A percentile compares a stretch with the other conserved stretches of the same genome.
These are phyloP conservation scores for Neurospora intermedia DNA, from an alignment of 495 filamentous ascomycete species.

Conservation along the genomic window DNA sequence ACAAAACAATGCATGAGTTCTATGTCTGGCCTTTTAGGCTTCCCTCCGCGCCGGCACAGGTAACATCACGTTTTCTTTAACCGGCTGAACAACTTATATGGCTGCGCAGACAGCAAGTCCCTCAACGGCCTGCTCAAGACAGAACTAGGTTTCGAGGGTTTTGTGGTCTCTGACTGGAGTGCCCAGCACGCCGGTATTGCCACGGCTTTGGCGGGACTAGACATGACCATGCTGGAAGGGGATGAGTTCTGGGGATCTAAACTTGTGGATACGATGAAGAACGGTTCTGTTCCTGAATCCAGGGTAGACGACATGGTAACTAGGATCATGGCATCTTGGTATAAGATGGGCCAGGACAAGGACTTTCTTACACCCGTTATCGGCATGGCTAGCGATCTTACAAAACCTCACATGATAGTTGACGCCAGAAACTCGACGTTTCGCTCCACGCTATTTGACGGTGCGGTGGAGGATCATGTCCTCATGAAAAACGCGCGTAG, in stretches of 20 bases:
- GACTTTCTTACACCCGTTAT: slow-evolving; percentile 35
- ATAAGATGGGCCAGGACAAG: slow-evolving; percentile 42
- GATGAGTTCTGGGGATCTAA: slow-evolving; percentile 28
- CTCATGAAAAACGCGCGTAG: slow-evolving; percentile 50
- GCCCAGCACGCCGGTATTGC: slow-evolving; percentile 47
- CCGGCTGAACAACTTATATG: slow-evolving; percentile 53
- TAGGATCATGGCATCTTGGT: slow-evolving; percentile 51
- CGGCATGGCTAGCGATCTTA: slow-evolving; percentile 41
- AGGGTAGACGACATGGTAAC: slow-evolving; percentile 44
- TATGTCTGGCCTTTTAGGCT: slow-evolving; percentile 67
- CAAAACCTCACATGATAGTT: slow-evolving; percentile 40
- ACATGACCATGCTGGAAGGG: slow-evolving; percentile 51
- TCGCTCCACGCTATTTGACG: slow-evolving; percentile 31
- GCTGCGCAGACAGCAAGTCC: slow-evolving; percentile 51
- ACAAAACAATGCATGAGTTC: slow-evolving; percentile 59
- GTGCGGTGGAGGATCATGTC: slow-evolving; percentile 46
- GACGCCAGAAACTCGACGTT: slow-evolving; percentile 35
- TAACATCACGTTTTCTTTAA: slow-evolving; percentile 61
- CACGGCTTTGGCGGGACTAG: slow-evolving; percentile 45
- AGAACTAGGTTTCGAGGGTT: slow-evolving; percentile 52
- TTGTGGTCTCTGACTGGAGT: slow-evolving; percentile 55
- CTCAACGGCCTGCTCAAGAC: slow-evolving; percentile 54
- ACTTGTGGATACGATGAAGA: slow-evolving; percentile 33
- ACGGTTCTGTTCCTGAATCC: slow-evolving; percentile 37
- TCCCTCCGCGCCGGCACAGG: slow-evolving; percentile 50